Evolutionary conservation across 805 yeast genomes (phyloP).

Genomic region (Yarrowia sp.): DNA sequence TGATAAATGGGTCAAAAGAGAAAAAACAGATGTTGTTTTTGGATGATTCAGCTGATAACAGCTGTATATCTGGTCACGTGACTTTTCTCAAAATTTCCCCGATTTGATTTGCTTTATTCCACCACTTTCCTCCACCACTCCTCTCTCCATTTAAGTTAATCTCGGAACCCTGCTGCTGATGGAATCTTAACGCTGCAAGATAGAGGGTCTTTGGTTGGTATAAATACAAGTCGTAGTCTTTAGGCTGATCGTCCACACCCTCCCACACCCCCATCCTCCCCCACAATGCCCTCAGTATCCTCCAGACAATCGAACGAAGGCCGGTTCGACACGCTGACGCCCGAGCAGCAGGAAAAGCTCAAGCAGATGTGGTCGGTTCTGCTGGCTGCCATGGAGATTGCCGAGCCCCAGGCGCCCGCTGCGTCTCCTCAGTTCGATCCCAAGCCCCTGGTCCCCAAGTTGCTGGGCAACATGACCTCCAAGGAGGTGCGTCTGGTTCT

Average conservation of each 20-base stretch:
- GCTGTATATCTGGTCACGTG: no score
- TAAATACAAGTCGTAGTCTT: not conserved
- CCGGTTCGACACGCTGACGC: slow-evolving; percentile 36
- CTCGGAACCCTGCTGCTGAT: slow-evolving; percentile 10
- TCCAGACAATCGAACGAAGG: slow-evolving; percentile 7
- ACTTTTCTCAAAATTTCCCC: no score
- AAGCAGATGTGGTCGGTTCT: slow-evolving; percentile 39
- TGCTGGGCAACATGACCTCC: slow-evolving; percentile 29
- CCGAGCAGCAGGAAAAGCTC: slow-evolving; percentile 30
- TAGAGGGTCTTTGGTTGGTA: not conserved
- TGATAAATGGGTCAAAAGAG: no score
- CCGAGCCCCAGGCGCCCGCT: slow-evolving; percentile 21
- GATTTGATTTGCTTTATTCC: no score
- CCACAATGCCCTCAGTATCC: slow-evolving; percentile 23
- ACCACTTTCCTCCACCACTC: no score
- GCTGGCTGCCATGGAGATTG: slow-evolving; percentile 28
- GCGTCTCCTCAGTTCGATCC: slow-evolving; percentile 35
- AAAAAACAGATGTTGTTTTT: no score
- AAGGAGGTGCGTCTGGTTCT: slow-evolving; percentile 38
- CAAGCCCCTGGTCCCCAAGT: slow-evolving; percentile 6
- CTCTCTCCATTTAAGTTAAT: not conserved
- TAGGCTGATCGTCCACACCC: not conserved
- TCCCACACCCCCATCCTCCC: not conserved
- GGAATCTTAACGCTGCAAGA: not conserved
- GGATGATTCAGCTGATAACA: no score